These are phyloP conservation scores for Chytriomyces hyalinus DNA, from an alignment of 192 early-diverging fungal genomes.

Conservation along the genomic window DNA sequence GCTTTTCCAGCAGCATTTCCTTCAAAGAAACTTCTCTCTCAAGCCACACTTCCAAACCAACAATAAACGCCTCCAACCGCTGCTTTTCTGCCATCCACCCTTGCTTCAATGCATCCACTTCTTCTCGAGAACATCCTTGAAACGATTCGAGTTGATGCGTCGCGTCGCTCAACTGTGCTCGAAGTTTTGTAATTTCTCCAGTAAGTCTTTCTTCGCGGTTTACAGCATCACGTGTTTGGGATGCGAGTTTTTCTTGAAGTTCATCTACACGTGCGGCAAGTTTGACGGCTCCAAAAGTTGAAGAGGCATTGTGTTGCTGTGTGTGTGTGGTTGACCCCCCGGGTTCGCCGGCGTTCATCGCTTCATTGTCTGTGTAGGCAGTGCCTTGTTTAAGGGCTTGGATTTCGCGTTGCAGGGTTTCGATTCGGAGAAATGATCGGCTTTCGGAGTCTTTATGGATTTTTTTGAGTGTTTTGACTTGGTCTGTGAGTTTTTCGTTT, in stretches of 20 bases:
- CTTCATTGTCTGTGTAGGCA: not conserved
- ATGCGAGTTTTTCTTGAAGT: constrained; percentile 18
- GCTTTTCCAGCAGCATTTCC: constrained; percentile 30
- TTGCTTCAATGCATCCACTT: constrained; percentile 22
- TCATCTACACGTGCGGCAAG: constrained; percentile 26
- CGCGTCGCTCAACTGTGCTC: constrained; percentile 31
- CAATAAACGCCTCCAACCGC: constrained; percentile 31
- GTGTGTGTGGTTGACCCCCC: not conserved
- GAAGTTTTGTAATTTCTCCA: constrained; percentile 29
- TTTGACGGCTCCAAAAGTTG: constrained; percentile 5
- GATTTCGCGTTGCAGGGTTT: constrained; percentile 34
- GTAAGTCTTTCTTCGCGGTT: not conserved
- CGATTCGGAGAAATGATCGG: constrained; percentile 33
- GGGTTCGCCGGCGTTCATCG: not conserved
- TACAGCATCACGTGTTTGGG: constrained; percentile 1
- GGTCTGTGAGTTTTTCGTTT: constrained; percentile 39
- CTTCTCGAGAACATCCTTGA: constrained; percentile 19
- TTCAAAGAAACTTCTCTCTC: constrained; percentile 23
- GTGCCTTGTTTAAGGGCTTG: constrained; percentile 5
- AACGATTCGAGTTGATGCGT: not conserved
- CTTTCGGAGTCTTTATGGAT: constrained; percentile 33
- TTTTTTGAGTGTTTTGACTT: constrained; percentile 17
- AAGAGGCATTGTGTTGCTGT: not conserved
- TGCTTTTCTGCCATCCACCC: constrained; percentile 11
- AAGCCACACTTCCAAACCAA: constrained; percentile 30